Base-by-base conservation (phyloP, 495 filamentous ascomycete species). In the Sphaerosporella brunnea region DNA sequence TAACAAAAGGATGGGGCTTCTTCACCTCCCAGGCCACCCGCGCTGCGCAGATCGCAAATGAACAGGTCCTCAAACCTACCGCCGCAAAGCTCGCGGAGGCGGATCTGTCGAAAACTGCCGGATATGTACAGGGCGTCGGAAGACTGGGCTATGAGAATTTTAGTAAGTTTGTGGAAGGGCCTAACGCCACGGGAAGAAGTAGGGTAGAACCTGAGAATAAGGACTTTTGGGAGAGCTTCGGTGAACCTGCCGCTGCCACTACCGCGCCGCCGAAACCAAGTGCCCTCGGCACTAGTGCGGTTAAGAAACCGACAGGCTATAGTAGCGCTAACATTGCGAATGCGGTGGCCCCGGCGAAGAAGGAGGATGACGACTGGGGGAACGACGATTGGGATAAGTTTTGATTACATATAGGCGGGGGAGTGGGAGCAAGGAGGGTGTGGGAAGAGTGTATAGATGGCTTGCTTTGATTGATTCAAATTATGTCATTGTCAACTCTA, bases 1-100 rank as follows among this genome's bases (percentile, higher is more conserved):
- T 97, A 55, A 84, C 73, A 21, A 95, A 93, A 65, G 81, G 90
- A 4, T 87, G 95, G 55, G 87, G 92, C 1, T 95, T 92, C 82
- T 88, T 97, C 53, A 73, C 83, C 15, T 77, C 71, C 10, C 80
- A 82, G 25, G 85, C 95, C 11, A 79, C 77, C 13, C 88, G 85
- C 69, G 75, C 78, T 48, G 90, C 86, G 11, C 90, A 93, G 69
- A 82, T 73, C 0, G 74, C 93, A 23, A 88, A 95, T 61, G 78
- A 93, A 52, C 72, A 76, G 23, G 94, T 80, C 66, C 79, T 97
- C 30, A 82, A 87, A 65, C 90, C 90, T 15, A 87, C 84, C 15
- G 82, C 90, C 28, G 80, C 84, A 59, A 79, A 82, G 70, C 76
- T 92, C 34, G 76, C 78, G 2, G 82, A 93, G 62, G 79, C 84